Conservation (phyloP, 1,139 yeast species). For the Blastobotrys arbuscula region DNA sequence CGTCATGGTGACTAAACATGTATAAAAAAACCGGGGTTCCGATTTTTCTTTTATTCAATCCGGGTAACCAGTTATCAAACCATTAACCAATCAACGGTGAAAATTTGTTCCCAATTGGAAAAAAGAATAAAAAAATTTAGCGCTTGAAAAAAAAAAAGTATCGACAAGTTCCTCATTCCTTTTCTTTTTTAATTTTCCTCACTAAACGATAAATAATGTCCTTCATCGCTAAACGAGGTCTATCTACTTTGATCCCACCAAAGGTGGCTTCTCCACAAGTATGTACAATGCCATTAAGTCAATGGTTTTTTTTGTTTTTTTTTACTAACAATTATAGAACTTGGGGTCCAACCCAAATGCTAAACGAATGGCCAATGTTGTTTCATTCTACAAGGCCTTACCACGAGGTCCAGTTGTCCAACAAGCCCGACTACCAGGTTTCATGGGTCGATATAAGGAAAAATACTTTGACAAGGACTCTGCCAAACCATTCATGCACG, state of each 20-base stretch:
- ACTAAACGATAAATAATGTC: slow-evolving; percentile 46
- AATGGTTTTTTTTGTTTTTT: too few relatives aligned
- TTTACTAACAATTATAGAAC: slow-evolving; percentile 48
- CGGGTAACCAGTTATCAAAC: not conserved
- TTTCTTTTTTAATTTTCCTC: not conserved
- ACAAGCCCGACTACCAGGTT: slow-evolving; percentile 17
- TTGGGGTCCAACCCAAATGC: slow-evolving; percentile 94
- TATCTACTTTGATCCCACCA: slow-evolving; percentile 97
- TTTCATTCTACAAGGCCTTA: slow-evolving; percentile 88
- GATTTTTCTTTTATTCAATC: not conserved
- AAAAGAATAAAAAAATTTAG: not conserved
- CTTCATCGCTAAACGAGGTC: slow-evolving; percentile 82
- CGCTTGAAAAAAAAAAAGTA: not conserved
- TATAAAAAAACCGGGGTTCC: not conserved
- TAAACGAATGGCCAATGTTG: slow-evolving; percentile 93
- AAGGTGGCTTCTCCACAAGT: slow-evolving; percentile 95
- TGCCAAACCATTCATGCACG: slow-evolving; percentile 70
- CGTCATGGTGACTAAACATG: too few relatives aligned
- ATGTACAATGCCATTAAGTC: too few relatives aligned
- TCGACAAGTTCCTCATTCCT: not conserved
- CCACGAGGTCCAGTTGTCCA: slow-evolving; percentile 64
- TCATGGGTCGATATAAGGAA: slow-evolving; percentile 45
- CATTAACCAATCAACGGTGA: not conserved
- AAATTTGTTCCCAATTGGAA: not conserved
- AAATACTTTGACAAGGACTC: slow-evolving; percentile 67